phyloP scores from a whole-genome alignment of 2,329 filamentous ascomycete species.

The Verticillium tricorpus region DNA sequence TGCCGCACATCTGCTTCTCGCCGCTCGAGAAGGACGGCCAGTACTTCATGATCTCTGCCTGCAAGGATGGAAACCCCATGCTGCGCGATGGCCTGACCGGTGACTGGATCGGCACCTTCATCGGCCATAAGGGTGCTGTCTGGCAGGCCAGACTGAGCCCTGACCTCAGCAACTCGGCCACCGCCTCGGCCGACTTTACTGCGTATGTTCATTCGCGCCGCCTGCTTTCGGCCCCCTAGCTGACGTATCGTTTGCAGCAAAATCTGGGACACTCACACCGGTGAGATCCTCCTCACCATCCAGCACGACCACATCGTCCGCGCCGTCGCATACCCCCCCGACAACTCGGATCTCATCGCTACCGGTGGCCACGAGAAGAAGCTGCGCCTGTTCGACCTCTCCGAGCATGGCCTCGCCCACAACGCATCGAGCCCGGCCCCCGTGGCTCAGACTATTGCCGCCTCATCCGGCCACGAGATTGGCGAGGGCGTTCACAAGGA shows the following conservation, averaged over 20 bases:
- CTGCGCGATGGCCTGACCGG: constrained; percentile 93
- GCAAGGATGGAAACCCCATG: constrained; percentile 98
- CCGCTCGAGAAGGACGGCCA: constrained; percentile 74
- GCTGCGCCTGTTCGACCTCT: constrained; percentile 86
- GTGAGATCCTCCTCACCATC: constrained; percentile 80
- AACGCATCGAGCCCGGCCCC: constrained; percentile 20
- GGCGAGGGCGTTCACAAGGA: constrained; percentile 77
- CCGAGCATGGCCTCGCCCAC: constrained; percentile 40
- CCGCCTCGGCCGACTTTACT: constrained; percentile 93
- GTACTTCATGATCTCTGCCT: constrained; percentile 91
- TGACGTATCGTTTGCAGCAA: constrained; percentile 55
- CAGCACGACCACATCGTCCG: constrained; percentile 95
- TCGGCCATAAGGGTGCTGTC: constrained; percentile 96
- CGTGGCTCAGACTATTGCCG: constrained; percentile 42
- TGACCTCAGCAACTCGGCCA: constrained; percentile 83
- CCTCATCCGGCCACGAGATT: constrained; percentile 75
- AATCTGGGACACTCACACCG: constrained; percentile 95
- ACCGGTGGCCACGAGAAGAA: constrained; percentile 97
- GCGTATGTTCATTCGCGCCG: constrained; percentile 52
- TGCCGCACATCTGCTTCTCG: constrained; percentile 89
- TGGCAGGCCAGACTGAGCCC: constrained; percentile 92
- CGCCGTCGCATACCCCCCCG: constrained; percentile 82
- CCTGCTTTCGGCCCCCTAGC: neutral
- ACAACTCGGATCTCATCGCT: constrained; percentile 77
- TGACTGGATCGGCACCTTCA: constrained; percentile 97